Base-by-base conservation (phyloP, 306 rosid species). In the Prunus mira region DNA sequence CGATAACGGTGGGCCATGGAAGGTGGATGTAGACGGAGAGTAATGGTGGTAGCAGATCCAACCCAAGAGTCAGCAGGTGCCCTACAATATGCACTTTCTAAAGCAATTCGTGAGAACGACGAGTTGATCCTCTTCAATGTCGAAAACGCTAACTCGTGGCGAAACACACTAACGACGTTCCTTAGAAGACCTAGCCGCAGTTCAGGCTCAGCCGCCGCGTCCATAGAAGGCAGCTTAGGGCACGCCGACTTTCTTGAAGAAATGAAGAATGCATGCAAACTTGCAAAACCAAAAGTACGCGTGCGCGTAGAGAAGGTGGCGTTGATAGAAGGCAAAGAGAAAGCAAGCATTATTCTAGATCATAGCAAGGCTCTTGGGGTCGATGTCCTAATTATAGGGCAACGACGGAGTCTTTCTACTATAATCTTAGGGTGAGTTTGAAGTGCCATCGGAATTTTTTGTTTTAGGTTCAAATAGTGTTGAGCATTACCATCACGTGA, bases 31-130 rank as follows among this genome's bases (percentile, higher is more conserved):
- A 17, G 18, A 2, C 73, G 87, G 10, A 89, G 84, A 76, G 82
- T 93, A 6, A 88, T 93, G 93, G 93, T 91, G 22, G 91, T 89
- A 7, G 91, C 92, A 0, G 97, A 93, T 17, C 93, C 95, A 4
- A 87, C 89, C 5, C 78, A 91, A 8, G 98, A 93, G 57, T 91
- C 97, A 14, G 88, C 93, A 0, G 86, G 85, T 2, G 98, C 95
- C 9, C 73, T 91, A 1, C 95, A 93, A 66, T 93, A 91, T 50
- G 87, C 95, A 9, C 85, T 93, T 6, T 85, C 86, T 0, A 88
- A 93, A 61, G 89, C 87, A 1, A 75, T 91, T 3, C 9, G 84
- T 13, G 93, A 89, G 28, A 83, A 88, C 25, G 97, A 93, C n/a
- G 93, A 91, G 74, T 65, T 93, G 86, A 85, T 93, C 60, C 89